phyloP scores from a whole-genome alignment of 2,329 filamentous ascomycete genomes.

The Apiospora arundinis region DNA sequence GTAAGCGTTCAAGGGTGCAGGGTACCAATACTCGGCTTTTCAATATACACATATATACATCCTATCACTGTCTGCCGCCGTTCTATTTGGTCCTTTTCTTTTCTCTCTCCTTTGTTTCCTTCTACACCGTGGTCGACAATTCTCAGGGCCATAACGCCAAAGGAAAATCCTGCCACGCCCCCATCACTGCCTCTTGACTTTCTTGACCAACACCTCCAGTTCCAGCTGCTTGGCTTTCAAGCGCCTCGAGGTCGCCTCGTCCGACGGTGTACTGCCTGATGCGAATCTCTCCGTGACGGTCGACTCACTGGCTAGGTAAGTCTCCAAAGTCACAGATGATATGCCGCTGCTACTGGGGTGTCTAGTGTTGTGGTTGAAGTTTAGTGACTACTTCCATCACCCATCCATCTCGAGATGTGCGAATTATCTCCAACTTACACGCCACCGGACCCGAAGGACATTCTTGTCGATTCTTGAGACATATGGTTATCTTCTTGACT shows the following conservation, averaged over 20 bases:
- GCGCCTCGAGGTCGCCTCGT: neutral
- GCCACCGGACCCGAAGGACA: neutral
- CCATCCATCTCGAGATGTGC: neutral
- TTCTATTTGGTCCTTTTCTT: neutral
- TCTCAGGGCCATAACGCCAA: neutral
- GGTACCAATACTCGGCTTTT: neutral
- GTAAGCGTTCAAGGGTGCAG: neutral
- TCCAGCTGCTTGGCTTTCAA: neutral
- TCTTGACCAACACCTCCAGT: constrained; percentile 2
- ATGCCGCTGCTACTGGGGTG: neutral
- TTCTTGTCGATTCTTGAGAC: constrained; percentile 6
- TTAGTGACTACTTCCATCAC: constrained; percentile 7
- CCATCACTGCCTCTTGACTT: constrained; percentile 5
- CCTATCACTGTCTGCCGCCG: neutral
- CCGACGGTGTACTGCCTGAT: neutral
- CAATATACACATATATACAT: neutral
- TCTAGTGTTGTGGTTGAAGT: neutral
- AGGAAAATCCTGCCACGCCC: neutral
- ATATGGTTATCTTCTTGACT: neutral
- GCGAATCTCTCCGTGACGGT: constrained; percentile 20
- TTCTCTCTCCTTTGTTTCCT: neutral
- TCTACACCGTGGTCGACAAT: neutral
- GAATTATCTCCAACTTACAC: neutral
- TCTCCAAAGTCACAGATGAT: constrained; percentile 11
- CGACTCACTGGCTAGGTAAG: constrained; percentile 19